Percentiles rank a stretch among this genome's conserved stretches.
phyloP scores from a whole-genome alignment of 1,139 yeast species.

The Spathaspora jeffriesii region DNA sequence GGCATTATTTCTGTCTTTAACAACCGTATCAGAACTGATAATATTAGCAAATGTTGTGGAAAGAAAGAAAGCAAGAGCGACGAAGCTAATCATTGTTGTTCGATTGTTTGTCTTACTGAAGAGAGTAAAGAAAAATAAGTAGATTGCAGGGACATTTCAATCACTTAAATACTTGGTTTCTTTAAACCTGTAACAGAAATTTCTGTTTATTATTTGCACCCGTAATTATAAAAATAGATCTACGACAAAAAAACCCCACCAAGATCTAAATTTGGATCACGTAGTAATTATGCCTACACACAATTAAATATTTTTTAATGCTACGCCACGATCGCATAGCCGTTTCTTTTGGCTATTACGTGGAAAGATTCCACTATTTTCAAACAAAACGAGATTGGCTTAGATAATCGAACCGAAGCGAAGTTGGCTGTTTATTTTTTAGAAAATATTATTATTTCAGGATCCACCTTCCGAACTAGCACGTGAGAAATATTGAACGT shows the following conservation, averaged over 20 bases:
- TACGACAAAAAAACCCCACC: background rate
- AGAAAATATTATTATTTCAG: too few species aligned
- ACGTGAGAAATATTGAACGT: too few species aligned
- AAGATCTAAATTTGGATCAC: background rate
- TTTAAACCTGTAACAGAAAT: background rate
- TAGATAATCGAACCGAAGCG: background rate
- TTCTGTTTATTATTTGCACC: background rate
- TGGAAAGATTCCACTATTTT: background rate
- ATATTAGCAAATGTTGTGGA: background rate
- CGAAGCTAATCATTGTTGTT: background rate
- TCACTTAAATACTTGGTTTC: background rate
- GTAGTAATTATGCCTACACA: background rate
- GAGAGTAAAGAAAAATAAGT: background rate
- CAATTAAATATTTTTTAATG: background rate
- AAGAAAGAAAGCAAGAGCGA: background rate
- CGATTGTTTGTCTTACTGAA: background rate
- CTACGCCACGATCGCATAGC: background rate
- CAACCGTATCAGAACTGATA: background rate
- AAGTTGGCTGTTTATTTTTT: too few species aligned
- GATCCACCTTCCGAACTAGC: too few species aligned
- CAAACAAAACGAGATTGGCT: background rate
- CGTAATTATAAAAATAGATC: constrained; percentile 1
- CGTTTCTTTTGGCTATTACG: background rate
- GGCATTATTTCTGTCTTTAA: background rate
- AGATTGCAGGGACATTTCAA: background rate